Evolutionary conservation across 257 asterid species (phyloP).

Genomic region (Prunella vulgaris): DNA sequence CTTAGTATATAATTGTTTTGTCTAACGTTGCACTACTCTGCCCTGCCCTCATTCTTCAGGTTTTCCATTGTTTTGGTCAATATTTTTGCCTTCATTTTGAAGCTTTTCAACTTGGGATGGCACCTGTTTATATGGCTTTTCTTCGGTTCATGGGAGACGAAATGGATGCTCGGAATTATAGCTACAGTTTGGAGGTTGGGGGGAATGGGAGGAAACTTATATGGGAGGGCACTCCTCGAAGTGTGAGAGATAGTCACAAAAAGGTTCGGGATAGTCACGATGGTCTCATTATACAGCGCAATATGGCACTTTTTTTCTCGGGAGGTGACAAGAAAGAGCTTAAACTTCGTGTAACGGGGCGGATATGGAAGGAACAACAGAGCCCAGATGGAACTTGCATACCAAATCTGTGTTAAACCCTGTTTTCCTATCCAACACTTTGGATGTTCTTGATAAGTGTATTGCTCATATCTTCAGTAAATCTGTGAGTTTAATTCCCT

Average conservation of each 20-base stretch:
- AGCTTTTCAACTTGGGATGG: slow-evolving; percentile 50
- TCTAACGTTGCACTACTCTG: not conserved
- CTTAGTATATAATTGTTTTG: no score
- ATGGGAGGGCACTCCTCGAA: slow-evolving; percentile 59
- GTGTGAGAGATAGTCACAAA: slow-evolving; percentile 51
- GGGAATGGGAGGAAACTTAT: slow-evolving; percentile 51
- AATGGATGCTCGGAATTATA: slow-evolving; percentile 42
- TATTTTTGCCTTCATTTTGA: slow-evolving; percentile 52
- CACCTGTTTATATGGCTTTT: slow-evolving; percentile 53
- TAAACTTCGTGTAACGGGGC: slow-evolving; percentile 48
- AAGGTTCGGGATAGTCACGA: slow-evolving; percentile 61
- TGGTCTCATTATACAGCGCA: slow-evolving; percentile 47
- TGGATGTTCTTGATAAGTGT: slow-evolving; percentile 12
- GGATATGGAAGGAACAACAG: slow-evolving; percentile 54
- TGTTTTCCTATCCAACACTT: not conserved
- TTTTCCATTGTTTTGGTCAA: slow-evolving; percentile 51
- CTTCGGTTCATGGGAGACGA: slow-evolving; percentile 57
- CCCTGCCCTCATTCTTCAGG: slow-evolving; percentile 27
- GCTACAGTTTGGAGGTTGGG: slow-evolving; percentile 57
- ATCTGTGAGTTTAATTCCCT: not conserved
- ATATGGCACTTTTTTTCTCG: slow-evolving; percentile 50
- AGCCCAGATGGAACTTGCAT: slow-evolving; percentile 41
- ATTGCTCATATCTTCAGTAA: not conserved
- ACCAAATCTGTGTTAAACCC: slow-evolving; percentile 38
- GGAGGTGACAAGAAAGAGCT: slow-evolving; percentile 57